Conservation (phyloP, 805 yeast genomes). For the Ogataea trehaloabstinens region DNA sequence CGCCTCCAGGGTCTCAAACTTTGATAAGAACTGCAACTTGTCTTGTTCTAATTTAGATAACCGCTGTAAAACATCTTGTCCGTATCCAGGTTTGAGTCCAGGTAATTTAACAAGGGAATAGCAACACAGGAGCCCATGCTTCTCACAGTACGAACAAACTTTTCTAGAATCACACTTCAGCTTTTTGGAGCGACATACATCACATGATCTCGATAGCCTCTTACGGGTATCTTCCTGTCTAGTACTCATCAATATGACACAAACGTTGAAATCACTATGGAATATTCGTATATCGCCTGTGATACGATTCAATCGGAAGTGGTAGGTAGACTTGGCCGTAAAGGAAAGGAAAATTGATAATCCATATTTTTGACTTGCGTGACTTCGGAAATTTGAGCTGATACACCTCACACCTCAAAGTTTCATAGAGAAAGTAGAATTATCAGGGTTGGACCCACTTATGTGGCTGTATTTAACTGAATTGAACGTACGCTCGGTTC, state of each 20-base stretch:
- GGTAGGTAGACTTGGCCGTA: no score
- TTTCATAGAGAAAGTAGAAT: no score
- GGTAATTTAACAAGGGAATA: conserved; percentile 24
- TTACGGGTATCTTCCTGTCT: conserved; percentile 4
- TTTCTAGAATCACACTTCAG: conserved; percentile 17
- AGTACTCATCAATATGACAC: background rate
- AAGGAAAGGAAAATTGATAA: no score
- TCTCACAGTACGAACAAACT: conserved; percentile 16
- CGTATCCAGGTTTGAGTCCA: conserved; percentile 28
- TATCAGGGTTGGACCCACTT: no score
- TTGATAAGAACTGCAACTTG: conserved; percentile 1
- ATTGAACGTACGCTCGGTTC: no score
- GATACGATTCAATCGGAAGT: no score
- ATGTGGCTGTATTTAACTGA: no score
- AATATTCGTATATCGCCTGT: no score
- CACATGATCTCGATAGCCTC: conserved; percentile 18
- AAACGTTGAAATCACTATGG: no score
- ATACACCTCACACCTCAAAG: no score
- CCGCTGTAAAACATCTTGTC: conserved; percentile 20
- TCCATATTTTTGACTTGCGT: no score
- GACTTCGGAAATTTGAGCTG: no score
- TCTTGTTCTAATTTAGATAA: conserved; percentile 9
- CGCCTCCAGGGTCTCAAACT: conserved; percentile 4
- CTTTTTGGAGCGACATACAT: conserved; percentile 17
- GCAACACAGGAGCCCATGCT: conserved; percentile 12